phyloP scores from a whole-genome alignment of 345 rosid species.

The Streptanthus diversifolius region DNA sequence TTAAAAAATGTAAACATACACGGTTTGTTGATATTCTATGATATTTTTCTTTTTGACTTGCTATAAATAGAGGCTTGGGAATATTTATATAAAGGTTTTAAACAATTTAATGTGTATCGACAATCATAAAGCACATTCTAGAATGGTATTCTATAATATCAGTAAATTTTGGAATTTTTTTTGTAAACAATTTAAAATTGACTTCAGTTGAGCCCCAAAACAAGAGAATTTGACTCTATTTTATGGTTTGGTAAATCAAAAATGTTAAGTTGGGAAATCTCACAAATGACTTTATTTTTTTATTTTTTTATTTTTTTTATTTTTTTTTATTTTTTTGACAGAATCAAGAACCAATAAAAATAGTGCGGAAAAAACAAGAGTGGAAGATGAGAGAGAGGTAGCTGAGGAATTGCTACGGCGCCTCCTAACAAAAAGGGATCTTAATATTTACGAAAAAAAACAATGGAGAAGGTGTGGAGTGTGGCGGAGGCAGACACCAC shows the following conservation, averaged over 20 bases:
- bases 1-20: too few species aligned
- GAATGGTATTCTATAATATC: too few species aligned
- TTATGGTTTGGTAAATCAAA: background rate
- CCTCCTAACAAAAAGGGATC: conserved; percentile 8
- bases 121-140: too few species aligned
- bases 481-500: conserved; percentile 59
- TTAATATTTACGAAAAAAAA: background rate
- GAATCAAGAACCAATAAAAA: background rate
- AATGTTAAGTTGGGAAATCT: background rate
- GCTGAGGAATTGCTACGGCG: conserved; percentile 37
- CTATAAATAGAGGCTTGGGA: too few species aligned
- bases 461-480: conserved; percentile 27
- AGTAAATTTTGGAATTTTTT: too few species aligned
- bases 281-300: background rate
- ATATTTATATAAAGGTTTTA: background rate
- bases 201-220: too few species aligned
- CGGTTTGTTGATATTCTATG: too few species aligned
- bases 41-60: too few species aligned
- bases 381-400: conserved; percentile 29
- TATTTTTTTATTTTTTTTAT: too few species aligned
- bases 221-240: background rate
- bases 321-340: background rate
- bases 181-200: too few species aligned
- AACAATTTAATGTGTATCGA: background rate
- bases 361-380: conserved; percentile 31